Evolutionary conservation across 129 eudicot genomes (phyloP), one percentile per base, ranked within the genome.

Genomic region (Centella asiatica): DNA sequence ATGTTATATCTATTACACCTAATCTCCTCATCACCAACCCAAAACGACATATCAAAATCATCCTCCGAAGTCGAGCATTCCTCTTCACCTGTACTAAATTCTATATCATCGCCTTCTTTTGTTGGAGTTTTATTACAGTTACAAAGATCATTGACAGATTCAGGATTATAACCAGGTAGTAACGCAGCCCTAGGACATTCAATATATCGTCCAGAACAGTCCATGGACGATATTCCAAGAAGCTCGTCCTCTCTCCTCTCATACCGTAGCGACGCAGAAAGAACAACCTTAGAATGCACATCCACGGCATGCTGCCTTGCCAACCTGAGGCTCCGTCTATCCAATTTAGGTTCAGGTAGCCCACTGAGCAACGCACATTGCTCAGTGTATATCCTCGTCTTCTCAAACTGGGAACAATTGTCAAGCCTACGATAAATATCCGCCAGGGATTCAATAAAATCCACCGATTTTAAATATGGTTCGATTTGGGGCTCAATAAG

Each of bases 291-390:
- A 9, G 79, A 70, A 74, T 84, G 83, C 59, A 80, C 81, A 68
- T 80, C 90, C 54, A 84, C 74, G 12, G 90, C 81, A 56, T 84
- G 86, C 44, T 80, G 72, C 65, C 90, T 84, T 5, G 86, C 90
- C 2, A 67, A 71, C 28, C 65, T 33, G 12, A 84, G 79, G 39
- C 83, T 53, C 28, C 81, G 65, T 65, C 81, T 57, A 37, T 77
- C 80, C 79, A 84, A 66, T 33, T 71, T 80, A 1, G 83, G 90
- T 45, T 84, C 86, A 15, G 70, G 25, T 1, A 74, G 33, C n/a
- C 83, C 83, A 50, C 59, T 66, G 20, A 80, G 72, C 22, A 77
- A 48, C 11, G 77, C 81, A 57, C 90, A 74, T 74, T 84, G 90
- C 75, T 80, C 90, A 65, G 77, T 24, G 52, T 67, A 80, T 71